phyloP scores from a whole-genome alignment of 176 grass and related monocot species.

The Puccinellia tenuiflora region DNA sequence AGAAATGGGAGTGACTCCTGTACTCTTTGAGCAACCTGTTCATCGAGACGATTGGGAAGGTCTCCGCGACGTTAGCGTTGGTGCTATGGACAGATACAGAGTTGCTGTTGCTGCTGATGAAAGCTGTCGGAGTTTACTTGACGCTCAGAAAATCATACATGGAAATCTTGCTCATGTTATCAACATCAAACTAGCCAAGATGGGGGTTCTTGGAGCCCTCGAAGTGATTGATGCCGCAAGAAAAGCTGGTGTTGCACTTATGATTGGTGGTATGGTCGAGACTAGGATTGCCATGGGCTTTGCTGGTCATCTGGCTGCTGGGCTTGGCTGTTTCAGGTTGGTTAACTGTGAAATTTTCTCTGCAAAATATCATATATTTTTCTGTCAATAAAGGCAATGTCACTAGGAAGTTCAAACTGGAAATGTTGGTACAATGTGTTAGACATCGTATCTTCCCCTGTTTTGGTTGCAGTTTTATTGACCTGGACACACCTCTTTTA shows the following conservation, averaged over 20 bases:
- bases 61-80: constrained; percentile 58
- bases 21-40: constrained; percentile 95
- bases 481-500: constrained; percentile 88
- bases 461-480: constrained; percentile 72
- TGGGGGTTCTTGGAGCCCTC: constrained; percentile 71
- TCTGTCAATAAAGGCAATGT: neutral
- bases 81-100: constrained; percentile 72
- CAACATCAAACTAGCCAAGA: constrained; percentile 89
- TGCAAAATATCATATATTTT: neutral
- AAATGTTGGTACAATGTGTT: neutral
- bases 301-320: constrained; percentile 90
- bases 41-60: constrained; percentile 92
- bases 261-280: constrained; percentile 99
- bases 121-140: constrained; percentile 66
- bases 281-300: constrained; percentile 91
- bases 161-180: constrained; percentile 86
- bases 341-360: neutral
- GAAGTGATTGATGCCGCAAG: constrained; percentile 75
- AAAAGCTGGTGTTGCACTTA: constrained; percentile 56
- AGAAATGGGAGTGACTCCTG: constrained; percentile 89
- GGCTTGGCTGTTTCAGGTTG: constrained; percentile 88
- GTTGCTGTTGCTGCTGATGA: constrained; percentile 94
- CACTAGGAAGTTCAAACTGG: neutral
- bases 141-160: constrained; percentile 77
- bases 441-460: neutral